Base-by-base conservation (phyloP, 163 green algal species). In the Prototheca wickerhamii region DNA sequence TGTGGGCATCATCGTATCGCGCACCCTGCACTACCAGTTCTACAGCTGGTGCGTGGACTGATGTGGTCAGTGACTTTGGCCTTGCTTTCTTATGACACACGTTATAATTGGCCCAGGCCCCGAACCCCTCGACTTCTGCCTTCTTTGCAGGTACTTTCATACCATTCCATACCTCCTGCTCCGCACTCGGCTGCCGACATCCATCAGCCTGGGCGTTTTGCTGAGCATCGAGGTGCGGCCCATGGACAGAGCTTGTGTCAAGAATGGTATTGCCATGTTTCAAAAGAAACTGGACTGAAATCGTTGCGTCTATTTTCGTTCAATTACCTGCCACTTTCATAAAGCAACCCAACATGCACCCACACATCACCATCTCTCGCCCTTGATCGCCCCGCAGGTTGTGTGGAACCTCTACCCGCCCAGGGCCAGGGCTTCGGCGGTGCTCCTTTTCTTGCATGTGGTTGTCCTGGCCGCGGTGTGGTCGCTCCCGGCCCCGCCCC, bases 1-100 rank as follows among this genome's bases (percentile, higher is more conserved):
- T 32, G 76, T 88, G 0, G 89, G 89, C 51, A 84, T 96, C 23
- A 37, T 87, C 3, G 88, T 33, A 51, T 78, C 89, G 0, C 81
- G 89, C 6, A 83, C 80, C 23, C 69, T 96, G 61, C 89, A 96
- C 75, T 96, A 89, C 71, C 89, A 96, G 62, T 95, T 95, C 68
- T 95, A 92, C 67, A 80, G 64, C 33, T 95, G 80, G 80, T 82
- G 57, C 63, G 81, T 21, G 20, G 8, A n/a, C n/a, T n/a, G n/a
- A n/a, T n/a, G n/a, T n/a, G n/a, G n/a, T n/a, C n/a, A n/a, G n/a
- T n/a, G n/a, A n/a, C n/a, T n/a, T n/a, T n/a, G n/a, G n/a, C n/a
- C n/a, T n/a, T n/a, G n/a, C n/a, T n/a, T n/a, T n/a, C n/a, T n/a
- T n/a, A n/a, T n/a, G n/a, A n/a, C n/a, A n/a, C n/a, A n/a, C n/a